phyloP scores from a whole-genome alignment of 768 basidiomycete species.

The Tricholoma saponaceum region DNA sequence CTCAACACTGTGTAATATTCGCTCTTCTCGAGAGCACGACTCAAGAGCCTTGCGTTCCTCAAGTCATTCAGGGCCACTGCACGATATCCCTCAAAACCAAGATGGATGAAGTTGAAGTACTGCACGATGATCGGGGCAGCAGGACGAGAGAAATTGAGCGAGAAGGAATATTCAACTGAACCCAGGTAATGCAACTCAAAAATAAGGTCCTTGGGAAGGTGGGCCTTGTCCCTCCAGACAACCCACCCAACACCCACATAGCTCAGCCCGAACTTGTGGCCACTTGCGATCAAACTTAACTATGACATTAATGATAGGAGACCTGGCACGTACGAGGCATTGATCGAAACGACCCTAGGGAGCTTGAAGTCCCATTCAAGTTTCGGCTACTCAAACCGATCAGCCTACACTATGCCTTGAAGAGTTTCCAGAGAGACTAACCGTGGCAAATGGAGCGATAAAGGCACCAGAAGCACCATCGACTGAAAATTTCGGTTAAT shows the following conservation, averaged over 20 bases:
- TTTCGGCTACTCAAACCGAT: slow-evolving; percentile 37
- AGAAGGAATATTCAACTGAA: slow-evolving; percentile 72
- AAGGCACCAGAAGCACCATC: slow-evolving; percentile 69
- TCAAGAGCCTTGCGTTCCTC: slow-evolving; percentile 60
- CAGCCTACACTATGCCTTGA: slow-evolving; percentile 27
- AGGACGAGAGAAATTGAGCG: slow-evolving; percentile 58
- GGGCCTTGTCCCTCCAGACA: slow-evolving; percentile 59
- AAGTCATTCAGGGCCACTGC: slow-evolving; percentile 44
- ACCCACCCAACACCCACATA: slow-evolving; percentile 69
- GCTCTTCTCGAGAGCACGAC: slow-evolving; percentile 54
- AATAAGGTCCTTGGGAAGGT: slow-evolving; percentile 66
- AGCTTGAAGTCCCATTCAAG: slow-evolving; percentile 61
- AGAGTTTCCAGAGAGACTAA: slow-evolving; percentile 13
- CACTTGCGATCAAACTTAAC: slow-evolving; percentile 49
- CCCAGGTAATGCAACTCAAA: slow-evolving; percentile 63
- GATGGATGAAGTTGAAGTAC: slow-evolving; percentile 60
- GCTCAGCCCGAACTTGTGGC: slow-evolving; percentile 59
- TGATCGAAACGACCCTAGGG: slow-evolving; percentile 59
- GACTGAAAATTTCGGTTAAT: slow-evolving; percentile 23
- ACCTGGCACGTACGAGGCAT: slow-evolving; percentile 37
- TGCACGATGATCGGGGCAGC: slow-evolving; percentile 62
- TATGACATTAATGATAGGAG: slow-evolving; percentile 23
- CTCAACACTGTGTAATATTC: slow-evolving; percentile 51
- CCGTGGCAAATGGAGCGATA: slow-evolving; percentile 57
- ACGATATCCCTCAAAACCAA: slow-evolving; percentile 57